These are phyloP conservation scores for Orbilia quercus DNA, from an alignment of 2,329 filamentous ascomycete species.

Conservation along the genomic window DNA sequence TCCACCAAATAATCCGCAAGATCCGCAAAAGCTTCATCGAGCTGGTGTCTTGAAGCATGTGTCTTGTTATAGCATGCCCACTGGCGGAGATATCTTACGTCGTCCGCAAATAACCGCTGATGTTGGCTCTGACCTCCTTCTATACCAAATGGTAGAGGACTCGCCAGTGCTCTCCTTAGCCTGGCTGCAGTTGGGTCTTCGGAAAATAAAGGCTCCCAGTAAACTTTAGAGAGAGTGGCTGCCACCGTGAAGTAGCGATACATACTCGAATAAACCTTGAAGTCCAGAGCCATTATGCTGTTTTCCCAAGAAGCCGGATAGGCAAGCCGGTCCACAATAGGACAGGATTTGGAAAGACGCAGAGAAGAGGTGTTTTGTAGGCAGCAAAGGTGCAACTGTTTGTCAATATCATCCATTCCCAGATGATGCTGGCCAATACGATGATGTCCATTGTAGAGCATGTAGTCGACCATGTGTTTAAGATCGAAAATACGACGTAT, in stretches of 20 bases:
- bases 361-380: slow-evolving; percentile 17
- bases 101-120: neutral
- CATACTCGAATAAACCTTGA: slow-evolving; percentile 40
- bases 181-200: slow-evolving; percentile 1
- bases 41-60: neutral
- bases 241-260: slow-evolving; percentile 38
- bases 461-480: slow-evolving; percentile 31
- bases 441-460: slow-evolving; percentile 26
- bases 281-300: neutral
- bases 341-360: neutral
- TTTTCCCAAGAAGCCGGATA: neutral
- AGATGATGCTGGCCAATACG: no score
- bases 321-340: neutral
- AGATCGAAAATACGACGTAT: slow-evolving; percentile 28
- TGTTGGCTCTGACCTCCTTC: neutral
- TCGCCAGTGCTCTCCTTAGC: slow-evolving; percentile 7
- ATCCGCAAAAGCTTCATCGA: slow-evolving; percentile 26
- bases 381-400: slow-evolving; percentile 27
- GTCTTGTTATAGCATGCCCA: slow-evolving; percentile 46
- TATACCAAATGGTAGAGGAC: neutral
- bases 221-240: slow-evolving; percentile 23
- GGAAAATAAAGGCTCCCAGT: slow-evolving; percentile 42
- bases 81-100: slow-evolving; percentile 22
- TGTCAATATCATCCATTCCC: neutral
- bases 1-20: slow-evolving; percentile 29